Evolutionary conservation across 441 rosid species (phyloP).

Genomic region (Brassica balearica): DNA sequence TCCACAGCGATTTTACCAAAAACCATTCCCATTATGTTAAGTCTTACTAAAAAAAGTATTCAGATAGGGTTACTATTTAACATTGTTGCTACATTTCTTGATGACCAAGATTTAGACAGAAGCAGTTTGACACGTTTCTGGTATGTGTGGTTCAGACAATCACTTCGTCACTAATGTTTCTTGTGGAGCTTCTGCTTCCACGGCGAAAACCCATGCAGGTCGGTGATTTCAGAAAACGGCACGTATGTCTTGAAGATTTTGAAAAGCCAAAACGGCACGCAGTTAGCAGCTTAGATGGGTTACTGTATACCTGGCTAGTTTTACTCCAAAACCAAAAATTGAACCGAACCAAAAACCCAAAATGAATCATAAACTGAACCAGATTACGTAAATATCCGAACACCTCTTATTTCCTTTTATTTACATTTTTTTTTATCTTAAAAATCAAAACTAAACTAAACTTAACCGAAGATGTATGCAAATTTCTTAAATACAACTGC

Average conservation of each 20-base stretch:
- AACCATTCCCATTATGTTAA: slow-evolving; percentile 68
- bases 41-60: slow-evolving; percentile 58
- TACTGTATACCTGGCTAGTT: not conserved
- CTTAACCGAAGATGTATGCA: not conserved
- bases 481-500: slow-evolving; percentile 54
- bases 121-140: slow-evolving; percentile 33
- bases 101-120: slow-evolving; percentile 1
- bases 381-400: too few species aligned
- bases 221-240: slow-evolving; percentile 15
- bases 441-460: slow-evolving; percentile 25
- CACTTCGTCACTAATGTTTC: not conserved
- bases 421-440: not conserved
- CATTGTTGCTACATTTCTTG: not conserved
- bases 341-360: too few species aligned
- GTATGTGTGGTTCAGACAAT: slow-evolving; percentile 25
- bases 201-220: not conserved
- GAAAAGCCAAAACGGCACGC: not conserved
- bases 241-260: not conserved
- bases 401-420: not conserved
- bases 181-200: not conserved
- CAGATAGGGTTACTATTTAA: slow-evolving; percentile 43
- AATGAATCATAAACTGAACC: not conserved
- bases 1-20: slow-evolving; percentile 77
- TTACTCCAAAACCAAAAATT: not conserved
- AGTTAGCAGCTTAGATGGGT: not conserved